Evolutionary conservation across 2,329 filamentous ascomycete species (phyloP), one percentile per base, ranked within the genome.

Genomic region (Coniochaeta sp.): DNA sequence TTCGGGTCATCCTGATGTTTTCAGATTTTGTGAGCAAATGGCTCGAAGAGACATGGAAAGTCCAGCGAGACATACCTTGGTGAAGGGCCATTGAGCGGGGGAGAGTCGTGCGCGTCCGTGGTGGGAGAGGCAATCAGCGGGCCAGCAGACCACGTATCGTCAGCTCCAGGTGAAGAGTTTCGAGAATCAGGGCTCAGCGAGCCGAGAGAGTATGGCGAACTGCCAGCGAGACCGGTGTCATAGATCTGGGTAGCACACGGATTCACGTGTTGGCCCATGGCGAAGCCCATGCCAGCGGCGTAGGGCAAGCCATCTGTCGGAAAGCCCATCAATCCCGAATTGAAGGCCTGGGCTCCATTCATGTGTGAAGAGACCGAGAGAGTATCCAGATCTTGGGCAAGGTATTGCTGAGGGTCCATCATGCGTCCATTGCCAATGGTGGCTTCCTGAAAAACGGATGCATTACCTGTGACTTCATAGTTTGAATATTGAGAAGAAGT

Each of bases 121-220:
- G 78, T 77, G 26, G 78, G 80, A 26, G 74, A 68, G 40, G 71
- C 75, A 61, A 75, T 64, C 19, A 71, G 73, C 40, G 71, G 69
- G 36, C 62, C 64, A 26, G 66, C 65, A 22, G 73, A 74, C 74
- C 81, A 84, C 38, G 75, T 65, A 62, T 83, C 81, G 63, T 84
- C 81, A 59, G 76, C 62, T 55, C 75, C 77, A 57, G 81, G 81
- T 42, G 78, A 81, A 62, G 78, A 82, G 55, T 77, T 77, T 60
- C 77, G 79, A 58, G 81, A 83, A 57, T 79, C 79, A 62, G 79
- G 80, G 68, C 80, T 83, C 65, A 81, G 77, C 65, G 77, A 80
- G 66, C 79, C 79, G 74, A 80, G 83, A 12, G 80, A 79, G 60
- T 78, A 75, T 57, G 82, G 82, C 28, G 82, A 83, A 65, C 77